These are phyloP conservation scores for Epithemia pelagica DNA, from an alignment of 108 stramenopile species.

Conservation along the genomic window DNA sequence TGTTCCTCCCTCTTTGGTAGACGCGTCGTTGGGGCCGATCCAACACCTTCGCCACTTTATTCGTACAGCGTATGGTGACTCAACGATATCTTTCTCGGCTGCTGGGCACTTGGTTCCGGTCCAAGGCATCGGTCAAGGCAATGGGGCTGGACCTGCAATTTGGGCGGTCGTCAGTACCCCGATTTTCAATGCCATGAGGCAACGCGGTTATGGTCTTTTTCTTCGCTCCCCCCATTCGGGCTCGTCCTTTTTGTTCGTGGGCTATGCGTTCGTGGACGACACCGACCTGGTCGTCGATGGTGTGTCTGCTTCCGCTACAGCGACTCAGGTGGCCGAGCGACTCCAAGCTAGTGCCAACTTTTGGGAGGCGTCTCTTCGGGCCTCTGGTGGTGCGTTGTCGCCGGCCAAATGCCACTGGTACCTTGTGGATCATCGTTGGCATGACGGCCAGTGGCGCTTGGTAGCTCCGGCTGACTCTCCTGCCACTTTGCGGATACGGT, in stretches of 20 bases:
- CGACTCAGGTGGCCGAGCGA: background rate
- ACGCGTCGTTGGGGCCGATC: background rate
- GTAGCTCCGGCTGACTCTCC: background rate
- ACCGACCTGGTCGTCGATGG: slow-evolving; percentile 11
- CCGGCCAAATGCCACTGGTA: slow-evolving; percentile 2
- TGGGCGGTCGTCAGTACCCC: slow-evolving; percentile 26
- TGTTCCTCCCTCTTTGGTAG: background rate
- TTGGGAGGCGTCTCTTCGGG: background rate
- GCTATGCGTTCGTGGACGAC: slow-evolving; percentile 27
- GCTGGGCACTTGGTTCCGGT: background rate
- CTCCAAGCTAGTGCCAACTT: background rate
- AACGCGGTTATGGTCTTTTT: background rate
- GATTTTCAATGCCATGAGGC: slow-evolving; percentile 1
- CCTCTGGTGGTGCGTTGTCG: background rate
- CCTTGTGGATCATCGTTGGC: background rate
- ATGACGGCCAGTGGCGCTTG: background rate
- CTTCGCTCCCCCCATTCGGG: background rate
- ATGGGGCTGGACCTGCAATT: slow-evolving; percentile 27
- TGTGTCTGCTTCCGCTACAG: background rate
- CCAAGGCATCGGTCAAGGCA: slow-evolving; percentile 27
- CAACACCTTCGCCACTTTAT: slow-evolving; percentile 13
- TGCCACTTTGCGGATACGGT: background rate
- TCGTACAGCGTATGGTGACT: slow-evolving; percentile 12
- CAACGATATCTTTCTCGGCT: background rate
- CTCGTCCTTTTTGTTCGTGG: background rate